phyloP scores from a whole-genome alignment of 345 rosid species.

The Ceriops decandra region DNA sequence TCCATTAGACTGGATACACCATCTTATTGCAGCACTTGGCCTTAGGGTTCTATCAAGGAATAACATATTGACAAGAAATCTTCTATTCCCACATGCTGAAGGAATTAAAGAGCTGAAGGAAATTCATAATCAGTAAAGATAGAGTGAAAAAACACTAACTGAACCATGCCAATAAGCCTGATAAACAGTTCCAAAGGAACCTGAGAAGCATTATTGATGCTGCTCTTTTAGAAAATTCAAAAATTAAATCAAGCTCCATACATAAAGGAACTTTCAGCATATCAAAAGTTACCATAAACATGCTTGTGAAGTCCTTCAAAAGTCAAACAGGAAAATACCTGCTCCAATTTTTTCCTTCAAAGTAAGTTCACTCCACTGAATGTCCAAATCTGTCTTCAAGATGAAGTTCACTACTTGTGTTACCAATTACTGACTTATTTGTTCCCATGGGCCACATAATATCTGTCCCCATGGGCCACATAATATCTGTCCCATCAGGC shows the following conservation, averaged over 20 bases:
- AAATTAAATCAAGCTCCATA: not conserved
- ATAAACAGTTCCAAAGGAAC: constrained; percentile 30
- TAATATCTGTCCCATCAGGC: constrained; percentile 8
- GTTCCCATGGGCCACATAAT: constrained; percentile 9
- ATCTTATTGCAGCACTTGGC: too few relatives aligned
- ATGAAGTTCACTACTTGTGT: constrained; percentile 18
- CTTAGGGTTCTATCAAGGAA: too few relatives aligned
- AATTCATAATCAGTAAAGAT: not conserved
- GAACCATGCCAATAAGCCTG: constrained; percentile 33
- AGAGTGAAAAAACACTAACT: constrained; percentile 12
- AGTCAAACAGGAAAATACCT: constrained; percentile 18
- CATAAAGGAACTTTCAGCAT: not conserved
- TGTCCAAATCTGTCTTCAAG: constrained; percentile 25
- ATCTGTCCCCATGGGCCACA: constrained; percentile 5
- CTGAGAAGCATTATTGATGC: constrained; percentile 14
- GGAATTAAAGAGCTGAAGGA: not conserved
- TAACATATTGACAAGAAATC: too few relatives aligned
- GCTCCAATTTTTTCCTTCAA: constrained; percentile 26
- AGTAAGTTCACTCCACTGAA: constrained; percentile 25
- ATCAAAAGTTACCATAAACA: not conserved
- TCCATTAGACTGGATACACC: too few relatives aligned
- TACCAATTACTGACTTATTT: constrained; percentile 10
- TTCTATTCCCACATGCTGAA: too few relatives aligned
- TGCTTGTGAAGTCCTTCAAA: constrained; percentile 5
- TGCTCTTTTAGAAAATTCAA: constrained; percentile 9